Evolutionary conservation across 208 protist genomes (phyloP), one percentile per base, ranked within the genome.

Genomic region (Paratrypanosoma confusum): DNA sequence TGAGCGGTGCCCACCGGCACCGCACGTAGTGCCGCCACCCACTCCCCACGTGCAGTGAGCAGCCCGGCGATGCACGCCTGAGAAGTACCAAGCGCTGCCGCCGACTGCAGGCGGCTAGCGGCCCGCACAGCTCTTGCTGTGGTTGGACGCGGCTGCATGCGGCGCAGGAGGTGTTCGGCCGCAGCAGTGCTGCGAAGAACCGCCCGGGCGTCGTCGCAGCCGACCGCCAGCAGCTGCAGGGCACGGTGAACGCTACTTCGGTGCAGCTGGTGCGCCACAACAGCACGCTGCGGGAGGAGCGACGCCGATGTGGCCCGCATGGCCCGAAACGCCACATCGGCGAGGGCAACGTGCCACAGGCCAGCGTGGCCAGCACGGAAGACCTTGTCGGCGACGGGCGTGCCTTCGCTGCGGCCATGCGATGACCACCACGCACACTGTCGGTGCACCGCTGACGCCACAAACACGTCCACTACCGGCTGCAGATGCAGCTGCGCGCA

Each of bases 341-440:
- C 39, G 13, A 63, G 29, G 8, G 45, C 53, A 4, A 62, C 32
- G 8, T 21, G 39, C 58, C 58, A 66, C 17, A 73, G 26, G 3
- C 50, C 58, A 5, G 37, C 37, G 3, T 48, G 37, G 20, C 48
- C 32, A 8, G 33, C 47, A n/a, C 39, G 33, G 44, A 64, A 66
- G n/a, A 73, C 32, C 20, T 34, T 36, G 18, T 50, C 46, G 3
- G 51, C 39, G 2, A 49, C 24, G 5, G 43, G 17, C 11, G 51
- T 39, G 14, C 22, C 8, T n/a, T 14, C 37, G 26, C 37, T 33
- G 4, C 16, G 14, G 16, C 31, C 32, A 4, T 29, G 14, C 7
- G 65, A 66, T 23, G 44, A 51, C 65, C 65, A 72, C 57, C 57
- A 72, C 18, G 39, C 24, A 3, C 40, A 28, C 17, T 57, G 39